Evolutionary conservation across 495 filamentous ascomycete genomes (phyloP).

Genomic region (Aspergillus bridgeri): DNA sequence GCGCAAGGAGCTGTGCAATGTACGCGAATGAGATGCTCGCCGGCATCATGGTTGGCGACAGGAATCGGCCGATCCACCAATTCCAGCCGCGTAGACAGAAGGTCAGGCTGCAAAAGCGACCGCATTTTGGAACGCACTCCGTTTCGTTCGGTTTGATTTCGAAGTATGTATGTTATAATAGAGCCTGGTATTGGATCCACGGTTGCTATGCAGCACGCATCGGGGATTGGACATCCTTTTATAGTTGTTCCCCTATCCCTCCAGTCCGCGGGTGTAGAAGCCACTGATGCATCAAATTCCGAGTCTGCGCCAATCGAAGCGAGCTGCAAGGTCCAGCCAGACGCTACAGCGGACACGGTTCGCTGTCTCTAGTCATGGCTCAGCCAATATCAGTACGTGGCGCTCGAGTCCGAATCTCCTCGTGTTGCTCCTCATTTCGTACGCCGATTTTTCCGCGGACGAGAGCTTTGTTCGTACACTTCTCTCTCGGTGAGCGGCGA

Average conservation of each 20-base stretch:
- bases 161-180: not conserved
- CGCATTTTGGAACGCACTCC: conserved; percentile 4
- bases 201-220: not conserved
- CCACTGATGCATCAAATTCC: not conserved
- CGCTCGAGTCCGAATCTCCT: not conserved
- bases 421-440: too few relatives aligned
- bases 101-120: conserved; percentile 7
- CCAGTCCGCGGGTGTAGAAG: not conserved
- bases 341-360: not conserved
- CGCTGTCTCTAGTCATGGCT: too few relatives aligned
- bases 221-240: not conserved
- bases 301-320: not conserved
- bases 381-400: not conserved
- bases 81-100: conserved; percentile 8
- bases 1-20: conserved; percentile 47
- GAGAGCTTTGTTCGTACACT: too few relatives aligned
- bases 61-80: conserved; percentile 20
- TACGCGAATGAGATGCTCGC: conserved; percentile 52
- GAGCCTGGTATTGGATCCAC: too few relatives aligned
- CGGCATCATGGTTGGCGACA: conserved; percentile 11
- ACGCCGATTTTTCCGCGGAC: not conserved
- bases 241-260: not conserved
- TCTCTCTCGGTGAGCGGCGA: too few relatives aligned
- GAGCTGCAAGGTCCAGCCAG: not conserved
- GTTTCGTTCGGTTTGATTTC: not conserved